Base-by-base conservation (phyloP, 2,329 filamentous ascomycete genomes). In the Dothideomycetidae sp. region DNA sequence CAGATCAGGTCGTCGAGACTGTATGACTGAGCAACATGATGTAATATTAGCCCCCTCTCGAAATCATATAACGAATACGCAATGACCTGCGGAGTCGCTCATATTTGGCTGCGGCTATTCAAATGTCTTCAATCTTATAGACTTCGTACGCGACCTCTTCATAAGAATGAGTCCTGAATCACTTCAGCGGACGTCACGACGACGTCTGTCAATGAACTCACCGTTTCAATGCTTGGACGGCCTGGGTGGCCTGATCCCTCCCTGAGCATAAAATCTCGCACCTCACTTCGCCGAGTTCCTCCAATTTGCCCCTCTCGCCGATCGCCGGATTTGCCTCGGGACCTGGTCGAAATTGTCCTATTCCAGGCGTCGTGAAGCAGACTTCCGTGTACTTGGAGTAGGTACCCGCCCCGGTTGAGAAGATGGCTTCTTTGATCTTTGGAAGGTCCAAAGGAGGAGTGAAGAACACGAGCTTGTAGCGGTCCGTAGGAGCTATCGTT, bases 271-370 rank as follows among this genome's bases (percentile, higher is more conserved):
- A 50, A 1, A 70, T 69, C 60, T 83, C 77, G 11, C 79, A 71
- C 33, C 67, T 65, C 2, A 69, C 62, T 54, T 82, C 78, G 3
- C 68, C 62, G 0, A 72, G 62, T 41, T 71, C 53, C 53, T 81
- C 74, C 1, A 81, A 48, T 17, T 60, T 53, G 0, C 75, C 74
- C 1, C 64, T 58, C 7, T 57, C 56, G 0, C 78, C 78, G 43
- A 81, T 73, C 48, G 73, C 58, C 3, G 78, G 78, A 33, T 75
- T 75, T 1, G 78, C 74, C 0, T 60, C 53, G 38, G 64, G 63
- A 1, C 71, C 73, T 0, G 77, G 76, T 0, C 71, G 67, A 53
- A 81, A 83, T 49, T 81, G 76, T 1, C 75, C 75, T 0, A 61
- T 71, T 3, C 78, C 78, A 3, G 56, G 44, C 2, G 52, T 56